phyloP scores from a whole-genome alignment of 139 green algal species.

The Penium margaritaceum region DNA sequence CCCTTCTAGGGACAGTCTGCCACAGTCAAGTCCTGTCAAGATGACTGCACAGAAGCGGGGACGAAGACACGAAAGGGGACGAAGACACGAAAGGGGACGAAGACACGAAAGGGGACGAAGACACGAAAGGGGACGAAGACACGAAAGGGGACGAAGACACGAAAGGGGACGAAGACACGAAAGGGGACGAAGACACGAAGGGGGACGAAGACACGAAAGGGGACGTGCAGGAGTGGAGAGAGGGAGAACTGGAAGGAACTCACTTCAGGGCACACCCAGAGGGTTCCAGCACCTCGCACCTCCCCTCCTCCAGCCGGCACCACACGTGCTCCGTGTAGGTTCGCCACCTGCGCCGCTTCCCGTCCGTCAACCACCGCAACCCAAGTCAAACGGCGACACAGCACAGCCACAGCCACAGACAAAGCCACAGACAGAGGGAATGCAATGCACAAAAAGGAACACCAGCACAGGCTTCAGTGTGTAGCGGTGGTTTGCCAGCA shows the following conservation, averaged over 20 bases:
- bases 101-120: too few species aligned
- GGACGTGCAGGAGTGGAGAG: too few species aligned
- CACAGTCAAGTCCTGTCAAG: neutral
- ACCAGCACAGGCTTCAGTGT: neutral
- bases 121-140: too few species aligned
- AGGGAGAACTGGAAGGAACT: too few species aligned
- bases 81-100: too few species aligned
- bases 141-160: too few species aligned
- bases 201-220: too few species aligned
- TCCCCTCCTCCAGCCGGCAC: constrained; percentile 69
- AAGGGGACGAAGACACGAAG: too few species aligned
- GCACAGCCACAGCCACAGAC: neutral
- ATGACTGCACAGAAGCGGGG: neutral
- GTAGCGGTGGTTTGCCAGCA: too few species aligned
- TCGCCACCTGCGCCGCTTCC: constrained; percentile 42
- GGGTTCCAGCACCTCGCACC: constrained; percentile 62
- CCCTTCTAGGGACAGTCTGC: neutral
- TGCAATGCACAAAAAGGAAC: neutral
- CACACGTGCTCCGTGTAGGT: constrained; percentile 44
- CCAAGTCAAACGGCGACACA: neutral
- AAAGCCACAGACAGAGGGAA: neutral
- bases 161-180: too few species aligned
- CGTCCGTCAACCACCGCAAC: constrained; percentile 12
- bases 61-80: too few species aligned
- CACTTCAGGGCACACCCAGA: constrained; percentile 52